Conservation (phyloP, 495 filamentous ascomycete genomes). For the Jackrogersella minutella region DNA sequence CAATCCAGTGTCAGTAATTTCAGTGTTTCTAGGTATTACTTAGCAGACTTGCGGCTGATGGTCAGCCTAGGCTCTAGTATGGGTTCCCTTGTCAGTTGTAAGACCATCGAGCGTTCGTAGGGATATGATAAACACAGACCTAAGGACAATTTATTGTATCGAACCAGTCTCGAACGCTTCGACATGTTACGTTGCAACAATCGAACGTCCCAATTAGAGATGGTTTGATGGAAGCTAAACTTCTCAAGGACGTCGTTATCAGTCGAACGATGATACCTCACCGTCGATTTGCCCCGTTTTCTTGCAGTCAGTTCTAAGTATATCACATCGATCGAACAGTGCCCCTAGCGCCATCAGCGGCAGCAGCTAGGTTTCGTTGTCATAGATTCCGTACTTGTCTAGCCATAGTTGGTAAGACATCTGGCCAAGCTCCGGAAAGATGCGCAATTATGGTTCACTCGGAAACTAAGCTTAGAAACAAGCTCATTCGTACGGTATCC, state of each 20-base stretch:
- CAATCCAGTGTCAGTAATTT: not conserved
- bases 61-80: not conserved
- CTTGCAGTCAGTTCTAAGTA: not conserved
- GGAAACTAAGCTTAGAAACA: constrained; percentile 8
- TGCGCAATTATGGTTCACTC: not conserved
- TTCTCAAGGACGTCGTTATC: not conserved
- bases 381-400: not conserved
- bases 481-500: not conserved
- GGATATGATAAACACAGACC: not conserved
- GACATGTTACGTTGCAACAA: not conserved
- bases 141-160: not conserved
- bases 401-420: not conserved
- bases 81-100: not conserved
- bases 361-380: not conserved
- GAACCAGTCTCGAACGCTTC: not conserved
- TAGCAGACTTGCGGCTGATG: not conserved
- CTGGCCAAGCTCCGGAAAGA: not conserved
- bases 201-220: not conserved
- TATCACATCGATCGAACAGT: not conserved
- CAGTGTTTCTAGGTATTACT: no score
- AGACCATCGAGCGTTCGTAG: not conserved
- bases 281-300: not conserved
- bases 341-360: not conserved
- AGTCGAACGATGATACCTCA: not conserved
- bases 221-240: not conserved